A percentile compares a stretch with the other conserved stretches of the same genome.
phyloP scores from a whole-genome alignment of 805 yeast species.

The Debaryomyces castellii region DNA sequence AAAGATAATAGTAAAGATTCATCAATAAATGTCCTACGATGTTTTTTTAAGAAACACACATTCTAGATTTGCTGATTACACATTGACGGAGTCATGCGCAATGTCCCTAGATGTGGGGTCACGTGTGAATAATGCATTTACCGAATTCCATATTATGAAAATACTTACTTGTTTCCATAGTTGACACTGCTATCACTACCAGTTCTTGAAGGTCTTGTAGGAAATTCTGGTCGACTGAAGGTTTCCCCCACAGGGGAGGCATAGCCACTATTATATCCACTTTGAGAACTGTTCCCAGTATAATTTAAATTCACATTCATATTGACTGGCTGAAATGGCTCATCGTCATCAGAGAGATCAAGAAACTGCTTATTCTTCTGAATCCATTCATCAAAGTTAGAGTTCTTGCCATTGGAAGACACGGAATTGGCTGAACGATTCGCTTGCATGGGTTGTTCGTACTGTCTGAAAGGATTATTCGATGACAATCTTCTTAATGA shows the following conservation, averaged over 20 bases:
- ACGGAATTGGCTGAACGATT: conserved; percentile 11
- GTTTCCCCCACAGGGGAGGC: conserved; percentile 6
- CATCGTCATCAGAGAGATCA: conserved; percentile 39
- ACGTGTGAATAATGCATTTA: not conserved
- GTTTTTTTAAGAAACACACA: not conserved
- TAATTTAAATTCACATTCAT: conserved; percentile 2
- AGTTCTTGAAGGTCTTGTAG: conserved; percentile 26
- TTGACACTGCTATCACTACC: conserved; percentile 38
- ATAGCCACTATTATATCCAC: not conserved
- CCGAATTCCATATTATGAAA: not conserved
- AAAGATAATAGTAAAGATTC: not conserved
- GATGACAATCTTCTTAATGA: conserved; percentile 52
- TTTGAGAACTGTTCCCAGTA: conserved; percentile 1
- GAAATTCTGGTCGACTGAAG: conserved; percentile 21
- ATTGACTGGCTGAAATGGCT: conserved; percentile 2
- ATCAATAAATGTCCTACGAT: not conserved
- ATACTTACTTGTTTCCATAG: conserved; percentile 17
- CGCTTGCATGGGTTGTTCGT: conserved; percentile 9
- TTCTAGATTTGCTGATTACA: conserved; percentile 1
- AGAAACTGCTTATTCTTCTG: conserved; percentile 41
- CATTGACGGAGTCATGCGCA: conserved; percentile 1
- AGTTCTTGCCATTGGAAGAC: conserved; percentile 21
- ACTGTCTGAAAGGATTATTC: conserved; percentile 70
- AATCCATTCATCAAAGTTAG: conserved; percentile 61
- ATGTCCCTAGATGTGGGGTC: not conserved